Evolutionary conservation across 768 basidiomycete species (phyloP).

Genomic region (Tubosaeta brunneosetosa): DNA sequence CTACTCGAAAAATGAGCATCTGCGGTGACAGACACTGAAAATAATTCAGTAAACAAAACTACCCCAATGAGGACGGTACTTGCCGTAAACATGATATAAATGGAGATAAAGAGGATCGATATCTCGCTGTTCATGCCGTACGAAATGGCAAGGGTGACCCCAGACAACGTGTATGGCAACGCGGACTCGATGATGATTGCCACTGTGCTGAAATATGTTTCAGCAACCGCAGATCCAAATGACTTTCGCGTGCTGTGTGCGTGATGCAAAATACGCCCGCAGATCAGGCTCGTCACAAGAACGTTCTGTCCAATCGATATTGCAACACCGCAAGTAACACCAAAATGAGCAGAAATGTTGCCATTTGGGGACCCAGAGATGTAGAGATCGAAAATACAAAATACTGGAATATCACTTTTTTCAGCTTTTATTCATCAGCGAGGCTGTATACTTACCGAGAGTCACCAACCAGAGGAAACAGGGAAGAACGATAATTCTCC

Average conservation of each 20-base stretch:
- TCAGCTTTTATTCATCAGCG: not conserved
- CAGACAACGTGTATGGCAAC: slow-evolving; percentile 11
- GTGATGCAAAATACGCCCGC: slow-evolving; percentile 10
- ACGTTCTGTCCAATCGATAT: slow-evolving; percentile 10
- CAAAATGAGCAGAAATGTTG: slow-evolving; percentile 9
- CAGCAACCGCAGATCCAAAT: not conserved
- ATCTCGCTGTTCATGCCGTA: slow-evolving; percentile 6
- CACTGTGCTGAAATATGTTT: slow-evolving; percentile 5
- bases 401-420: not conserved
- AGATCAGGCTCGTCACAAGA: slow-evolving; percentile 8
- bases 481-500: slow-evolving; percentile 8
- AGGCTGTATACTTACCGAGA: not conserved
- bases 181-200: slow-evolving; percentile 13
- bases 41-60: not conserved
- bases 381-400: slow-evolving; percentile 9
- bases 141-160: slow-evolving; percentile 10
- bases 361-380: slow-evolving; percentile 1
- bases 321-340: slow-evolving; percentile 8
- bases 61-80: not conserved
- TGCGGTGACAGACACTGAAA: slow-evolving; percentile 14
- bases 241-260: slow-evolving; percentile 1
- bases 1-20: slow-evolving; percentile 15
- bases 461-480: slow-evolving; percentile 8
- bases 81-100: slow-evolving; percentile 13
- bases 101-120: slow-evolving; percentile 9